These are phyloP conservation scores for Aspergillus neotritici DNA, from an alignment of 2,329 filamentous ascomycete genomes.

Conservation along the genomic window DNA sequence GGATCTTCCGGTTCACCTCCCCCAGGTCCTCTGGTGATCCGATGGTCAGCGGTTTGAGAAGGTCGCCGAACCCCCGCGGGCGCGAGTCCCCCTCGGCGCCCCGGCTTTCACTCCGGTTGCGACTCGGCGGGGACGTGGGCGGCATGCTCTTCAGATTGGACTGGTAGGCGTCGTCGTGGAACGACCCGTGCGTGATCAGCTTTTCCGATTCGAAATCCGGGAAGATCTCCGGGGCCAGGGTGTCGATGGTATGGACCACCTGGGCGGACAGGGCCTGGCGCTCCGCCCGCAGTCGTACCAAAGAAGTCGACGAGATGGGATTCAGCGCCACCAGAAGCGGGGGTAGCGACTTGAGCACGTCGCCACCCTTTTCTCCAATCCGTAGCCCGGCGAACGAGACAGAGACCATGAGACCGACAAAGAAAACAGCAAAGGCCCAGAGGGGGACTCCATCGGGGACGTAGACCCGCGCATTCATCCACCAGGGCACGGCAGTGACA, in stretches of 20 bases:
- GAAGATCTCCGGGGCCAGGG: conserved; percentile 90
- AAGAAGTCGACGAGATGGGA: conserved; percentile 75
- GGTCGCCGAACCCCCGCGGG: conserved; percentile 6
- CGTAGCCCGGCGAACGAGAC: conserved; percentile 90
- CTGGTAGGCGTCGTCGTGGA: conserved; percentile 6
- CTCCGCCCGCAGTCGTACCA: conserved; percentile 68
- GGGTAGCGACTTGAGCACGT: conserved; percentile 89
- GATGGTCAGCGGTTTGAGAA: conserved; percentile 14
- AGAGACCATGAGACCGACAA: conserved; percentile 64
- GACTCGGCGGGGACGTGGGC: conserved; percentile 10
- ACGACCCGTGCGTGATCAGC: too few species aligned
- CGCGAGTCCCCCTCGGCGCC: conserved; percentile 12
- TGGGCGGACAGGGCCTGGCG: conserved; percentile 70
- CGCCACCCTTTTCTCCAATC: conserved; percentile 97
- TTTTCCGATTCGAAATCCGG: conserved; percentile 75
- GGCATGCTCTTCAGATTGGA: conserved; percentile 20
- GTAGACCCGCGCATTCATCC: conserved; percentile 66
- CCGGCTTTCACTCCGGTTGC: conserved; percentile 10
- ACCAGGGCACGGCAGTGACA: conserved; percentile 73
- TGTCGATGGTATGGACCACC: conserved; percentile 90
- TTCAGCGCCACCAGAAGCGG: conserved; percentile 80
- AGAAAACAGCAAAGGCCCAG: too few species aligned
- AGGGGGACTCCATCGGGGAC: conserved; percentile 36
- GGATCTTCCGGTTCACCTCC: conserved; percentile 14
- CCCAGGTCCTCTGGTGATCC: conserved; percentile 13